Evolutionary conservation across 1,284 basidiomycete genomes (phyloP).

Genomic region (Ceratobasidium papillatum): DNA sequence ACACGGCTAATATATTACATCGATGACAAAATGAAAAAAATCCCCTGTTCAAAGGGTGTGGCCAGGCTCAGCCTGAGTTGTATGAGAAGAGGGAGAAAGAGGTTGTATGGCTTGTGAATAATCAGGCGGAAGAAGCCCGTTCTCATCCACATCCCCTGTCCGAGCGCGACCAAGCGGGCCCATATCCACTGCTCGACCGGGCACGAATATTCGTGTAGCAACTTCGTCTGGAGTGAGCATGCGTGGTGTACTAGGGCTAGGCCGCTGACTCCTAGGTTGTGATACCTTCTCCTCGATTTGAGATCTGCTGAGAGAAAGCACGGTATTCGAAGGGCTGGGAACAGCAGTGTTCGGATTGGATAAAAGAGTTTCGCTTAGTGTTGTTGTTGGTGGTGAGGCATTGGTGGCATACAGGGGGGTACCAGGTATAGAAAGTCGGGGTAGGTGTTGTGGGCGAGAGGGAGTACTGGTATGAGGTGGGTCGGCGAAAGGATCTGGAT

Average conservation of each 20-base stretch:
- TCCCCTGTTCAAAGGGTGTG: background rate
- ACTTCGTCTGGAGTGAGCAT: slow-evolving; percentile 10
- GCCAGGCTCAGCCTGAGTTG: slow-evolving; percentile 1
- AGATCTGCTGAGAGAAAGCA: background rate
- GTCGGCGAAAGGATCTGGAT: slow-evolving; percentile 29
- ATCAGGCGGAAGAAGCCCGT: slow-evolving; percentile 31
- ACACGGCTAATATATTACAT: background rate
- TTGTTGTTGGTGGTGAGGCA: background rate
- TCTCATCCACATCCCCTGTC: slow-evolving; percentile 22
- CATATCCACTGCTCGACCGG: slow-evolving; percentile 35
- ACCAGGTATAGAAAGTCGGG: slow-evolving; percentile 9
- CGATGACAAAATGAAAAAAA: background rate
- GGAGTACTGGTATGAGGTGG: background rate
- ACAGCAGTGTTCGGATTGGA: slow-evolving; percentile 1
- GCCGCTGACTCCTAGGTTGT: background rate
- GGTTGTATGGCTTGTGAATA: slow-evolving; percentile 32
- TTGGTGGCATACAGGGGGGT: background rate
- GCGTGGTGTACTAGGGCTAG: background rate
- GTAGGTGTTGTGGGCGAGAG: slow-evolving; percentile 2
- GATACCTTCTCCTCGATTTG: slow-evolving; percentile 5
- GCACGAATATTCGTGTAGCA: slow-evolving; percentile 13
- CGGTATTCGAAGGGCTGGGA: background rate
- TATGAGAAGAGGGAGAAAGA: background rate
- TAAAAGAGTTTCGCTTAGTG: background rate
- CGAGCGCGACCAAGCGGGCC: slow-evolving; percentile 8